Conservation (phyloP, 208 protist species). For the Vickermania ingenoplastis region DNA sequence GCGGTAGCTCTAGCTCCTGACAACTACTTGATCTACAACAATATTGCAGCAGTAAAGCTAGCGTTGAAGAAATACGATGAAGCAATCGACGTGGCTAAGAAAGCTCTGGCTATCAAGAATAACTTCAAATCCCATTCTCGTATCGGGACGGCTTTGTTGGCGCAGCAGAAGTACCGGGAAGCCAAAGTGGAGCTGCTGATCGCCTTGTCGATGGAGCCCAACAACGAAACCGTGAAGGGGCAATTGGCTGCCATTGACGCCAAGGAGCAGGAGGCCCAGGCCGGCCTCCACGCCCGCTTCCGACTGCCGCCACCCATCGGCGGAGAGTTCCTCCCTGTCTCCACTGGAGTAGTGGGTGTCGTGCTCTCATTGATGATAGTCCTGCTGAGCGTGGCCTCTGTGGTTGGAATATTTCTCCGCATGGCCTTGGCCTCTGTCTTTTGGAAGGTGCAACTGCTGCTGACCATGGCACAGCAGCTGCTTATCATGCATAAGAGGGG, state of each 20-base stretch:
- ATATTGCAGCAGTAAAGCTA: conserved; percentile 74
- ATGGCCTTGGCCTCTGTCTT: conserved; percentile 8
- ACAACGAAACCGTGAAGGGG: conserved; percentile 25
- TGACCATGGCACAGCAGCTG: conserved; percentile 32
- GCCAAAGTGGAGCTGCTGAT: conserved; percentile 44
- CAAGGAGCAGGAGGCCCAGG: neutral
- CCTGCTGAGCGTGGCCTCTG: conserved; percentile 6
- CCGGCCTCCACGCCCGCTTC: neutral
- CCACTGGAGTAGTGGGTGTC: conserved; percentile 17
- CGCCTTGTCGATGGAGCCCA: conserved; percentile 31
- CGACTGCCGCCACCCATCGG: conserved; percentile 7
- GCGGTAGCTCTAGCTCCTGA: conserved; percentile 57
- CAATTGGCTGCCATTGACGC: conserved; percentile 6
- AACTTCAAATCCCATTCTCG: conserved; percentile 60
- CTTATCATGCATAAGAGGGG: conserved; percentile 27
- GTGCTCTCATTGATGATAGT: conserved; percentile 15
- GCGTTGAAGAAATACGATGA: conserved; percentile 67
- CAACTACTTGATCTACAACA: conserved; percentile 80
- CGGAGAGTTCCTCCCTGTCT: conserved; percentile 25
- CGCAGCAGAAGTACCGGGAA: conserved; percentile 29
- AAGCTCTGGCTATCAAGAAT: conserved; percentile 37
- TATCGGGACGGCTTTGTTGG: conserved; percentile 52
- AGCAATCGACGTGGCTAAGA: conserved; percentile 54
- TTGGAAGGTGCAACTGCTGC: conserved; percentile 30
- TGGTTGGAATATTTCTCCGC: conserved; percentile 17